Conservation (phyloP, 1,139 yeast species). For the Nakaseomyces kungkrabaensis region DNA sequence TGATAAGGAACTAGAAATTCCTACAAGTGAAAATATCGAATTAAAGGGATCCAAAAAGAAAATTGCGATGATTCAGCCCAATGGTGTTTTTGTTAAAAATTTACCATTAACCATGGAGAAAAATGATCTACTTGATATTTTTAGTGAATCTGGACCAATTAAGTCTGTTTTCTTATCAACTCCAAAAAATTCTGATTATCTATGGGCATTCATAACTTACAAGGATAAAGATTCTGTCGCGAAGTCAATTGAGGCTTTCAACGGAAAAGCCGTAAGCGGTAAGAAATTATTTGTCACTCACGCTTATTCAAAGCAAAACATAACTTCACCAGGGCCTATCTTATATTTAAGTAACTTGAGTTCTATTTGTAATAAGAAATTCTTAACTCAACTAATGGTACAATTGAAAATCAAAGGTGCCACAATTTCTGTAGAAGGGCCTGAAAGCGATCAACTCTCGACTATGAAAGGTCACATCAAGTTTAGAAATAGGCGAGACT, state of each 20-base stretch:
- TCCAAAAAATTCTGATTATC: constrained; percentile 31
- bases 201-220: constrained; percentile 40
- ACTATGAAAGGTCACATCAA: constrained; percentile 21
- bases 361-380: constrained; percentile 15
- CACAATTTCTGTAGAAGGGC: constrained; percentile 6
- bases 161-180: constrained; percentile 33
- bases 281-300: constrained; percentile 27
- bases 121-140: constrained; percentile 30
- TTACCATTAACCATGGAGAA: constrained; percentile 34
- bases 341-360: constrained; percentile 23
- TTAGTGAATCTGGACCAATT: constrained; percentile 36
- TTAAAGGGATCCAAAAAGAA: background rate
- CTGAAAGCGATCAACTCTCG: constrained; percentile 6
- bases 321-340: constrained; percentile 9
- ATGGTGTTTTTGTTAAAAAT: constrained; percentile 37
- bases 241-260: constrained; percentile 24
- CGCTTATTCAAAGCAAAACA: constrained; percentile 19
- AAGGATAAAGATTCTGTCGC: constrained; percentile 28
- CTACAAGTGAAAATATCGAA: constrained; percentile 12
- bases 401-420: constrained; percentile 12
- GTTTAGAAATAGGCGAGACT: constrained; percentile 18
- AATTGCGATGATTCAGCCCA: constrained; percentile 19
- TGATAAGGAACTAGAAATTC: constrained; percentile 15
- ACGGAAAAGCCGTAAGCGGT: constrained; percentile 24
- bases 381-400: constrained; percentile 6